Evolutionary conservation across 1,284 basidiomycete genomes (phyloP).

Genomic region (Mycena citricolor): DNA sequence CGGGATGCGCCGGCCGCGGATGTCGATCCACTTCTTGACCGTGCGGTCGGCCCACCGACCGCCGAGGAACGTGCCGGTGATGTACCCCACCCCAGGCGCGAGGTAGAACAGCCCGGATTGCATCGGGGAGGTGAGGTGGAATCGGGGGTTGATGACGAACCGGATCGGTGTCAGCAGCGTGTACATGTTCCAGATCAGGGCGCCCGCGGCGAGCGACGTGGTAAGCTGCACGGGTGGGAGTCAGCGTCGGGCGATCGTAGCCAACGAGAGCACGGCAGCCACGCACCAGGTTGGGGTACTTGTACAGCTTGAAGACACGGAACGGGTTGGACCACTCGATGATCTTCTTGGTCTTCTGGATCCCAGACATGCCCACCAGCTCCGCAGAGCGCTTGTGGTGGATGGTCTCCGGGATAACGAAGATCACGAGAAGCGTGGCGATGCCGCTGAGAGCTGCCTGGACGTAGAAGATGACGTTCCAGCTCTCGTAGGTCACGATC

Average conservation of each 20-base stretch:
- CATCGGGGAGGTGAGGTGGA: conserved; percentile 17
- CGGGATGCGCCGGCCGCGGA: conserved; percentile 17
- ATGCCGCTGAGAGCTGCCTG: conserved; percentile 20
- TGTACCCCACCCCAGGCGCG: conserved; percentile 17
- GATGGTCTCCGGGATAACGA: conserved; percentile 21
- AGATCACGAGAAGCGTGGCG: conserved; percentile 18
- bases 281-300: conserved; percentile 20
- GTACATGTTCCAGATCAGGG: conserved; percentile 22
- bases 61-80: conserved; percentile 17
- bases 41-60: conserved; percentile 22
- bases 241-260: conserved; percentile 6
- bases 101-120: conserved; percentile 23
- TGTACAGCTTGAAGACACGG: conserved; percentile 17
- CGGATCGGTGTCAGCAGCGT: conserved; percentile 17
- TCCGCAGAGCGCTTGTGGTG: conserved; percentile 18
- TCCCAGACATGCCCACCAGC: conserved; percentile 11
- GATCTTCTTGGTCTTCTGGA: conserved; percentile 1
- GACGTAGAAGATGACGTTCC: conserved; percentile 22
- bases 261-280: neutral
- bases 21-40: conserved; percentile 21
- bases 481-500: conserved; percentile 19
- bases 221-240: neutral
- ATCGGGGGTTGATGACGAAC: conserved; percentile 22
- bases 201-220: conserved; percentile 8
- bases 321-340: conserved; percentile 19